phyloP scores from a whole-genome alignment of 176 grass and related monocot species.

The Aegilops sharonensis region DNA sequence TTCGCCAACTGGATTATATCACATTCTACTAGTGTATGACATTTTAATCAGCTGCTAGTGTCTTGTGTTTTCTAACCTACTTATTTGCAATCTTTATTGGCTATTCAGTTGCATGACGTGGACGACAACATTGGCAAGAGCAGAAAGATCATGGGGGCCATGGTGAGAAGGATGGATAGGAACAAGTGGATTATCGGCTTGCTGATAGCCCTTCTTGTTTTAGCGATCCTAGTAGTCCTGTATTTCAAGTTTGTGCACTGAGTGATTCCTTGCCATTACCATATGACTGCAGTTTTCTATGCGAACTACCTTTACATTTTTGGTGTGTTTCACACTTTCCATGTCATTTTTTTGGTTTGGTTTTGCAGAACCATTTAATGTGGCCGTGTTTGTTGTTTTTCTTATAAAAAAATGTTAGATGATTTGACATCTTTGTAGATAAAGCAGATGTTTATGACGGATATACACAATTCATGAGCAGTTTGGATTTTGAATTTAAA shows the following conservation, averaged over 20 bases:
- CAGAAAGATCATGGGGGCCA: slow-evolving; percentile 61
- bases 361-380: not conserved
- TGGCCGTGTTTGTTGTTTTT: not conserved
- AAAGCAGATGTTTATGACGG: not conserved
- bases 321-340: not conserved
- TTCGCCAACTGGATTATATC: not conserved
- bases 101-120: slow-evolving; percentile 50
- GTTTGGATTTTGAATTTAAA: not conserved
- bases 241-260: slow-evolving; percentile 83
- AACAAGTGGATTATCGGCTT: slow-evolving; percentile 80
- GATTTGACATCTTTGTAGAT: not conserved
- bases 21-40: not conserved
- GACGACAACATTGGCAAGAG: slow-evolving; percentile 73
- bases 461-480: not conserved
- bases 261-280: slow-evolving; percentile 7
- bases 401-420: not conserved
- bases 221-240: slow-evolving; percentile 65
- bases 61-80: not conserved
- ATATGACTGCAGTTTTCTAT: not conserved
- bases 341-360: not conserved
- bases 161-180: slow-evolving; percentile 81
- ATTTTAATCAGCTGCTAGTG: not conserved
- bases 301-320: not conserved
- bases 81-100: not conserved
- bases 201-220: slow-evolving; percentile 50